Conservation (phyloP, 495 filamentous ascomycete genomes). For the Thermochaetoides thermophila region DNA sequence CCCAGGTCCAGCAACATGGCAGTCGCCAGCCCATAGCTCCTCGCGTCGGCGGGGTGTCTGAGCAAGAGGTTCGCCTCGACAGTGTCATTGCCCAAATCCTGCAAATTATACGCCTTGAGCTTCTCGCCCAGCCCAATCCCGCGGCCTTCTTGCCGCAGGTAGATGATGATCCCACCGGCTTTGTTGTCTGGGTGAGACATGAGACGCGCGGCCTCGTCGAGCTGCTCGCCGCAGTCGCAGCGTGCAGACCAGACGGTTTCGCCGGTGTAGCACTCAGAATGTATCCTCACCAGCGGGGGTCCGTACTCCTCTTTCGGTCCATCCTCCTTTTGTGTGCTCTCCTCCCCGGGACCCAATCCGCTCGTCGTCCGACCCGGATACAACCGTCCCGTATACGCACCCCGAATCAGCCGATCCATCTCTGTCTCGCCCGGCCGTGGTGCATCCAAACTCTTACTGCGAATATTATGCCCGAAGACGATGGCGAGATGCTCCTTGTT, state of each 20-base stretch:
- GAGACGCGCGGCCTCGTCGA: conserved; percentile 86
- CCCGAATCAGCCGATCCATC: conserved; percentile 87
- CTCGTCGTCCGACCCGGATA: conserved; percentile 72
- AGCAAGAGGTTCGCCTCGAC: conserved; percentile 89
- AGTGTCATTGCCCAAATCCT: conserved; percentile 88
- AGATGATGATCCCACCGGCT: conserved; percentile 80
- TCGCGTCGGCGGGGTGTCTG: conserved; percentile 83
- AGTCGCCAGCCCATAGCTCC: conserved; percentile 87
- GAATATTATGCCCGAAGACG: conserved; percentile 77
- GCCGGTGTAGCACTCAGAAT: conserved; percentile 96
- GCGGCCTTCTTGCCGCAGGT: conserved; percentile 87
- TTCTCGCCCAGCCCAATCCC: conserved; percentile 92
- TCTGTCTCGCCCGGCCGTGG: conserved; percentile 80
- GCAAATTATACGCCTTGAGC: conserved; percentile 93
- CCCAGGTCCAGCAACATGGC: conserved; percentile 85
- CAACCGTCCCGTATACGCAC: conserved; percentile 77
- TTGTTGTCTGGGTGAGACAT: conserved; percentile 66
- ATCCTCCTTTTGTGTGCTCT: background rate
- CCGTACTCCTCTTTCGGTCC: background rate
- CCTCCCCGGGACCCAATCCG: conserved; percentile 20
- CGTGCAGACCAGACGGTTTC: conserved; percentile 96
- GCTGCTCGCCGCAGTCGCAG: conserved; percentile 94
- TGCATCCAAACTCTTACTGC: conserved; percentile 65
- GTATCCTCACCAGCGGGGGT: conserved; percentile 74
- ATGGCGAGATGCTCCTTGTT: conserved; percentile 97